Evolutionary conservation across 306 rosid species (phyloP), one percentile per base, ranked within the genome.

Genomic region (Quercus mongolica): DNA sequence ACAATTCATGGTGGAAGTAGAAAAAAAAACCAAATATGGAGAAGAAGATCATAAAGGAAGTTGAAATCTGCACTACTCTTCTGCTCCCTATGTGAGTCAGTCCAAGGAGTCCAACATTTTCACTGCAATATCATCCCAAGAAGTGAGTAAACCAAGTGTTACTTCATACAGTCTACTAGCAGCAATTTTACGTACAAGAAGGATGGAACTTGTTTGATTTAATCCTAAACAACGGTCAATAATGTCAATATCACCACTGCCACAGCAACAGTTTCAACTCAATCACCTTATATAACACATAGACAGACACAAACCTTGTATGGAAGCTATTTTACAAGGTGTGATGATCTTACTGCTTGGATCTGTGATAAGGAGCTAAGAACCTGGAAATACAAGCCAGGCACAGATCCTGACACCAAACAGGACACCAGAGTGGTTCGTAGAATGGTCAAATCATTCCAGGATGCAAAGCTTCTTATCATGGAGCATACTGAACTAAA

Each of bases 21-120:
- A 18, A 80, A 79, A 80, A 79, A 91, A 17, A 80, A 89, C 99
- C 99, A 17, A 96, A 96, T 74, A 96, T 96, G 17, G 97, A 70
- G 84, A 93, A 93, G 90, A 96, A 91, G 85, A 96, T 79, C 99
- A 96, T 96, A 91, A 93, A 96, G 54, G 80, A 92, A 65, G 94
- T 79, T n/a, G 98, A 93, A 54, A 96, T 91, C 78, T 96, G 97
- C 88, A 93, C 97, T 1, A 92, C 96, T 81, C 99, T 89, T 84
- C 99, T 84, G 91, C 99, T 96, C 65, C 99, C 99, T 56, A 96
- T 93, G 78, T 78, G 91, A 0, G 99, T 96, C 77, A 96, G 78
- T 70, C 99, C 99, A 79, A 96, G 97, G 41, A 93, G 89, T 23
- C 99, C 99, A 38, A 93, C 93, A 81, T 96, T 96, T 84, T 96